Percentiles rank a stretch among this genome's conserved stretches.
Evolutionary conservation across 1,139 yeast genomes (phyloP).

Genomic region (Schwanniomyces etchellsii): DNA sequence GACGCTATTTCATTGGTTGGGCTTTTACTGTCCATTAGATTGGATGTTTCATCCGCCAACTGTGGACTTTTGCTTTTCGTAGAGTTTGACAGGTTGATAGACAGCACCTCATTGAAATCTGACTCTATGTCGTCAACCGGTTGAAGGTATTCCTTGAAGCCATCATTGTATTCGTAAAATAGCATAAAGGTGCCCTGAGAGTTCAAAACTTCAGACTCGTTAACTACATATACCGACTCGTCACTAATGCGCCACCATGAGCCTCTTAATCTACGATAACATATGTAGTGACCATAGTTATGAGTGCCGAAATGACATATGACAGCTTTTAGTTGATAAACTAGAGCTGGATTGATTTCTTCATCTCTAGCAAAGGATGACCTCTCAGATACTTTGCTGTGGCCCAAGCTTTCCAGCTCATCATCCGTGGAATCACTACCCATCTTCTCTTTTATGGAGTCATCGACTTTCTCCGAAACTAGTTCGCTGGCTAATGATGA

Average conservation of each 20-base stretch:
- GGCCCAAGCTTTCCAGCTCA: conserved; percentile 6
- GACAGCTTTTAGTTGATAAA: conserved; percentile 73
- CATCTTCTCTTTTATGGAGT: conserved; percentile 7
- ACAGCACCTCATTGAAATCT: too few species aligned
- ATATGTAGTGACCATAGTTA: conserved; percentile 91
- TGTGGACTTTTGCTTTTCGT: too few species aligned
- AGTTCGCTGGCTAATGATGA: conserved; percentile 33
- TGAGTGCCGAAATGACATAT: conserved; percentile 92
- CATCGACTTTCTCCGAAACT: conserved; percentile 10
- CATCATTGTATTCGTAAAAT: conserved; percentile 63
- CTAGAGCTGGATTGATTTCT: conserved; percentile 26
- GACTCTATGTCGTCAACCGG: conserved; percentile 30
- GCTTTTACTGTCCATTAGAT: too few species aligned
- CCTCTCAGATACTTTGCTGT: conserved; percentile 3
- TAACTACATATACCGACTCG: conserved; percentile 75
- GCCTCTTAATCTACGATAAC: conserved; percentile 74
- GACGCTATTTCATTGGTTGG: too few species aligned
- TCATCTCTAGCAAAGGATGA: conserved; percentile 2
- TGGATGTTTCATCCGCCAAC: too few species aligned
- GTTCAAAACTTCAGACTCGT: conserved; percentile 70
- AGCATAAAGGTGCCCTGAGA: conserved; percentile 91
- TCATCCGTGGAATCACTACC: conserved; percentile 6
- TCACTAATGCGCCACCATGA: conserved; percentile 95
- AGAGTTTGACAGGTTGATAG: too few species aligned
- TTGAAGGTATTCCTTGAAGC: conserved; percentile 26